Base-by-base conservation (phyloP, 1,284 basidiomycete species). In the Trichosporon sp. region DNA sequence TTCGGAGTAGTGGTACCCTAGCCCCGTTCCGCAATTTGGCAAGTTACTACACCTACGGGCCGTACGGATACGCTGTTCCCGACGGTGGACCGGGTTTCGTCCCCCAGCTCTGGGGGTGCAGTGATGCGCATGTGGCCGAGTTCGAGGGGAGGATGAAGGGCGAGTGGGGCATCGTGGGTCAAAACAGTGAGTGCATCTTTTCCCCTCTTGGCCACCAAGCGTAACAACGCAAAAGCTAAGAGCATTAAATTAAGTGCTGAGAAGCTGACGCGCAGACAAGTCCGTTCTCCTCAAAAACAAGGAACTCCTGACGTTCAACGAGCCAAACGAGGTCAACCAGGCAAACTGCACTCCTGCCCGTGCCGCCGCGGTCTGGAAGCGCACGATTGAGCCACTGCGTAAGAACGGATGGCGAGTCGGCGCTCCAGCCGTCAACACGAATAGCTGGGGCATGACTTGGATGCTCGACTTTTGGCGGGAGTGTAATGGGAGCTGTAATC, bases 351-450 rank as follows among this genome's bases (percentile, higher is more conserved):
- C 65, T 1, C 70, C 74, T 5, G 37, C 61, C 27, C 46, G 68
- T 16, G 74, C 69, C 4, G 74, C 74, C 3, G 25, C 59, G 4
- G 63, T 67, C 4, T 75, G 74, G 73, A 66, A 57, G 19, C 54
- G 54, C 19, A 56, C 66, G 25, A 21, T 78, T 19, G 74, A 76
- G 62, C 76, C 74, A 8, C 68, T 78, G 16, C 71, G 69, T 58
- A 16, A 56, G 25, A 31, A 71, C 49, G 80, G 80, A 4, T 74
- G 82, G 34, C 71, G 74, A 29, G 72, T 84, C 4, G 82, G 82
- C 10, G 77, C 79, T 58, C 83, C 83, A 2, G 81, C 82, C 1
- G 80, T 81, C n/a, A 81, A 80, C 14, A 79, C 76, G 59, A 80
- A 78, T 5, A 78, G 79, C 11, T 63, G 62, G 21, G 83, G 83